A percentile compares a stretch with the other conserved stretches of the same genome.
Conservation (phyloP, 1,284 basidiomycete species). For the Coriolopsis trogii region DNA sequence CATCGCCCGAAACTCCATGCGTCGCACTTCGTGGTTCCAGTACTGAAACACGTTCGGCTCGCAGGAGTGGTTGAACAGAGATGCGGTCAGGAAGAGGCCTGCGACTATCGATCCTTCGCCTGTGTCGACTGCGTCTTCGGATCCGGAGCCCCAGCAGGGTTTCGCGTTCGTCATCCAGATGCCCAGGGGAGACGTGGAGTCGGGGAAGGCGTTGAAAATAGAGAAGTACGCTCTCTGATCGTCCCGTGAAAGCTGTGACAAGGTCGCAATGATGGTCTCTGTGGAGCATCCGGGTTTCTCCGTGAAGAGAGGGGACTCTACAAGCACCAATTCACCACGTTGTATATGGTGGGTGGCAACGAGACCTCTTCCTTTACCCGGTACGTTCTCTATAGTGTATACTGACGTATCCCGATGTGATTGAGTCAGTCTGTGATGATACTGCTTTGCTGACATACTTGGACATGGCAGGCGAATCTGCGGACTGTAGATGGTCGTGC, state of each 20-base stretch:
- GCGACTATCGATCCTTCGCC: conserved; percentile 9
- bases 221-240: conserved; percentile 5
- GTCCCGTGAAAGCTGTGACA: neutral
- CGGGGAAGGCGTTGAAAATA: conserved; percentile 1
- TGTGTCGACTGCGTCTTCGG: conserved; percentile 15
- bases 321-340: conserved; percentile 29
- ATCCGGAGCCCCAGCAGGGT: conserved; percentile 25
- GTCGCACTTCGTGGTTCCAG: conserved; percentile 15
- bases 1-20: conserved; percentile 16
- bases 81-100: conserved; percentile 21
- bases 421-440: too few relatives aligned
- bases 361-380: conserved; percentile 29
- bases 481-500: too few relatives aligned
- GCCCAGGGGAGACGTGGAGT: conserved; percentile 2
- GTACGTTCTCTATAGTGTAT: too few relatives aligned
- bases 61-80: conserved; percentile 26
- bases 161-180: conserved; percentile 28
- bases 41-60: conserved; percentile 19
- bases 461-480: too few relatives aligned
- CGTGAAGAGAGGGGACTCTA: conserved; percentile 31
- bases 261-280: neutral
- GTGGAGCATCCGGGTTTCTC: conserved; percentile 4
- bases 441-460: too few relatives aligned
- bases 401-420: too few relatives aligned
- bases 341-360: conserved; percentile 27